Evolutionary conservation across 2,329 filamentous ascomycete species (phyloP).

Genomic region (Fusarium sacchari): DNA sequence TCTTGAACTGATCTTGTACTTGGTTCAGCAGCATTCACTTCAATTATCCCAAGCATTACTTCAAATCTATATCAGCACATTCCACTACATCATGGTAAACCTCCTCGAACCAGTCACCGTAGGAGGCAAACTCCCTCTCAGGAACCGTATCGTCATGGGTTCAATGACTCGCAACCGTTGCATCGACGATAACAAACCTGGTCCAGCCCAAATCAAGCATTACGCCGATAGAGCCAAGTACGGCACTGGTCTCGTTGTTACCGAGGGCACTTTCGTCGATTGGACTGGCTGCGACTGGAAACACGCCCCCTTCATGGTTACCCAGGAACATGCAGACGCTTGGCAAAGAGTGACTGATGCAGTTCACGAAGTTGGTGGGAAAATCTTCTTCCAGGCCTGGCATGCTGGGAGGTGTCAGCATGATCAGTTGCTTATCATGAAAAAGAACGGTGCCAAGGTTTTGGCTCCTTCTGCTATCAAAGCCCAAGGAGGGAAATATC

Average conservation of each 20-base stretch:
- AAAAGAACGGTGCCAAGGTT: not conserved
- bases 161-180: conserved; percentile 26
- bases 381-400: conserved; percentile 20
- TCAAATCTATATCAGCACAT: not conserved
- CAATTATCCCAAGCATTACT: not conserved
- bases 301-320: not conserved
- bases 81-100: not conserved
- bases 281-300: conserved; percentile 9
- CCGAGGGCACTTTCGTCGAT: conserved; percentile 5
- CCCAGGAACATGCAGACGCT: not conserved
- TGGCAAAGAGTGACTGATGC: not conserved
- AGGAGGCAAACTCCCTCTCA: not conserved
- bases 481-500: conserved; percentile 1
- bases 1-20: no score
- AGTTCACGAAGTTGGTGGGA: not conserved
- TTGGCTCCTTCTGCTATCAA: conserved; percentile 7
- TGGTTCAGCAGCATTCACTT: not conserved
- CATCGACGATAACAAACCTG: conserved; percentile 6
- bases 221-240: conserved; percentile 3
- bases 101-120: conserved; percentile 6
- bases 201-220: not conserved
- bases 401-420: conserved; percentile 15
- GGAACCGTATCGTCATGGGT: conserved; percentile 19
- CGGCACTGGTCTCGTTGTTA: not conserved
- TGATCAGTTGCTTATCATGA: conserved; percentile 3